Percentiles rank a stretch among this genome's conserved stretches.
Conservation (phyloP, 257 asterid species). For the Fraxinus anomala region DNA sequence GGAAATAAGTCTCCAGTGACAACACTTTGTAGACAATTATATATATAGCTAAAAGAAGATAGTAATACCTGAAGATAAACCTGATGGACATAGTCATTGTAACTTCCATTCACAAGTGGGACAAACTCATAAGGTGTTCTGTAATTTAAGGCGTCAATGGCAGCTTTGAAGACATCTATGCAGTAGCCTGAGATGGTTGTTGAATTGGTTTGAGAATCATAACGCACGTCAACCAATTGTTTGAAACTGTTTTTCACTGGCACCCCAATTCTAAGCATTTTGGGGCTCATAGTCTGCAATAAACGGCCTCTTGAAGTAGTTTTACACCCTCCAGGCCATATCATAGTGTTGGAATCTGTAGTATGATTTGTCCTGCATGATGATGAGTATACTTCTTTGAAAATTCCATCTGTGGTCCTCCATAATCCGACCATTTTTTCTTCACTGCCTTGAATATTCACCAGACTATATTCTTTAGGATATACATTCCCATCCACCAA, state of each 20-base stretch:
- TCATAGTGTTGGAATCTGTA: background rate
- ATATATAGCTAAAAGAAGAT: no score
- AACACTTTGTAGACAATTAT: no score
- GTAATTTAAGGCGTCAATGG: conserved; percentile 12
- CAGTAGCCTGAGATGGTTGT: conserved; percentile 6
- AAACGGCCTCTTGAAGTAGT: background rate
- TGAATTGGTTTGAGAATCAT: conserved; percentile 23
- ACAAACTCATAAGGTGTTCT: conserved; percentile 5
- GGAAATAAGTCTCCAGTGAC: no score
- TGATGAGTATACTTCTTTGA: background rate
- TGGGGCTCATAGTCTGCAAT: background rate
- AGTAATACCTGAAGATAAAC: no score
- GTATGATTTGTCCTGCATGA: background rate
- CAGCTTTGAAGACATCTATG: conserved; percentile 24
- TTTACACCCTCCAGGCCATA: background rate
- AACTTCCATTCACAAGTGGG: conserved; percentile 7
- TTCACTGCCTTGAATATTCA: background rate
- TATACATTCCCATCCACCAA: background rate
- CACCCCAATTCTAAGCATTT: conserved; percentile 23
- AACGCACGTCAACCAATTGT: conserved; percentile 22
- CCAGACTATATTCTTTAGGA: background rate
- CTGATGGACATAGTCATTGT: no score
- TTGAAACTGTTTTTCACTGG: conserved; percentile 17
- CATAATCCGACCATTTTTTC: background rate
- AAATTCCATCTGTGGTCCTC: background rate